A percentile compares a stretch with the other conserved stretches of the same genome.
Evolutionary conservation across 2,329 filamentous ascomycete genomes (phyloP).

Genomic region (Trichophyton verrucosum): DNA sequence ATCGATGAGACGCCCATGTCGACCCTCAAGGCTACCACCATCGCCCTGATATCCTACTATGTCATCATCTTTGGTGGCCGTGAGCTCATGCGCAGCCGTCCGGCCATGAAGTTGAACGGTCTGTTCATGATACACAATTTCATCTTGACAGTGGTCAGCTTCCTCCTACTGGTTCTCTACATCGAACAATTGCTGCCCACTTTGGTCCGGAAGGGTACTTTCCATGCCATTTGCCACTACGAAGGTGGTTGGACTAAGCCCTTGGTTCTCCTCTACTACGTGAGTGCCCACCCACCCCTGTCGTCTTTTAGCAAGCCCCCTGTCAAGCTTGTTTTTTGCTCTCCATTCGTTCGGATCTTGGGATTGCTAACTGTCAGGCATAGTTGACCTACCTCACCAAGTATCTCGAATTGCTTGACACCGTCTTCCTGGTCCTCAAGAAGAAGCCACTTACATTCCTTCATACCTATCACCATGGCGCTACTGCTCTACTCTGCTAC

Average conservation of each 20-base stretch:
- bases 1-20: conserved; percentile 72
- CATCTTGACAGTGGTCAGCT: conserved; percentile 70
- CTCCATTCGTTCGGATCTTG: background rate
- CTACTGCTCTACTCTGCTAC: conserved; percentile 85
- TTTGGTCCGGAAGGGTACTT: conserved; percentile 64
- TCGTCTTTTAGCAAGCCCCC: background rate
- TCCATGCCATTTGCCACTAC: conserved; percentile 60
- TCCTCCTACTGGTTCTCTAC: conserved; percentile 61
- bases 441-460: conserved; percentile 96
- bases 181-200: conserved; percentile 74
- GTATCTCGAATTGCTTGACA: conserved; percentile 83
- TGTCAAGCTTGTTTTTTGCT: background rate
- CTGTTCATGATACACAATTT: conserved; percentile 90
- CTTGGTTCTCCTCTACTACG: conserved; percentile 82
- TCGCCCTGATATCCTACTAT: conserved; percentile 74
- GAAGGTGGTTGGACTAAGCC: conserved; percentile 79
- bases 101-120: conserved; percentile 66
- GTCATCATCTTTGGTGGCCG: conserved; percentile 76
- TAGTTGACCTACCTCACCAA: conserved; percentile 92
- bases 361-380: conserved; percentile 26
- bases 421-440: conserved; percentile 86
- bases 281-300: conserved; percentile 36
- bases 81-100: conserved; percentile 70
- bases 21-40: conserved; percentile 63
- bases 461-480: conserved; percentile 92